These are phyloP conservation scores for Eragrostis nindensis DNA, from an alignment of 176 grass and related monocot species.

Conservation along the genomic window DNA sequence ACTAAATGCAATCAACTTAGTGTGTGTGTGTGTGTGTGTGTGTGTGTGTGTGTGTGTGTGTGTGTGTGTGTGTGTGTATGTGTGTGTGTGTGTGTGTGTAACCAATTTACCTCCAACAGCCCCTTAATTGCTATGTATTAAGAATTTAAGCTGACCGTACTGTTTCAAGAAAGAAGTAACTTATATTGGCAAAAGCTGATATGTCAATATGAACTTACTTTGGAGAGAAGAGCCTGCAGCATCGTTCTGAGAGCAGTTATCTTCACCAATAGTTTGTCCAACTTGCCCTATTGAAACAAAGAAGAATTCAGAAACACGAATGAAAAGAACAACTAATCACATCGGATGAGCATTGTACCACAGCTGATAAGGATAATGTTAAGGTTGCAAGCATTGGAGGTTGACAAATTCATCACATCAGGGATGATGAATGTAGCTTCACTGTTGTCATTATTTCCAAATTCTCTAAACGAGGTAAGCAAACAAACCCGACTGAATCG, in stretches of 20 bases:
- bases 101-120: too few relatives aligned
- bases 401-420: conserved; percentile 77
- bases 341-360: conserved; percentile 60
- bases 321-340: conserved; percentile 23
- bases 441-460: conserved; percentile 65
- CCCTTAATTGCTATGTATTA: too few relatives aligned
- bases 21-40: too few relatives aligned
- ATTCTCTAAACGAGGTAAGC: conserved; percentile 70
- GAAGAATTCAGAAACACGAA: conserved; percentile 34
- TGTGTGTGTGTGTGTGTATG: too few relatives aligned
- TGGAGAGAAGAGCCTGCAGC: conserved; percentile 46
- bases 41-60: too few relatives aligned
- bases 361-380: conserved; percentile 78
- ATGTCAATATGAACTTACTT: conserved; percentile 54
- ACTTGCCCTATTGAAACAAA: conserved; percentile 45
- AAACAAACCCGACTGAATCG: conserved; percentile 62
- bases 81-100: too few relatives aligned
- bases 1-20: too few relatives aligned
- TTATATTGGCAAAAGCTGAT: neutral
- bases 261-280: conserved; percentile 39
- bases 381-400: conserved; percentile 63
- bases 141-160: neutral
- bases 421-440: conserved; percentile 89
- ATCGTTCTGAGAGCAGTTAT: conserved; percentile 37
- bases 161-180: neutral